These are phyloP conservation scores for Podospora sp. DNA, from an alignment of 495 filamentous ascomycete genomes.

Conservation along the genomic window DNA sequence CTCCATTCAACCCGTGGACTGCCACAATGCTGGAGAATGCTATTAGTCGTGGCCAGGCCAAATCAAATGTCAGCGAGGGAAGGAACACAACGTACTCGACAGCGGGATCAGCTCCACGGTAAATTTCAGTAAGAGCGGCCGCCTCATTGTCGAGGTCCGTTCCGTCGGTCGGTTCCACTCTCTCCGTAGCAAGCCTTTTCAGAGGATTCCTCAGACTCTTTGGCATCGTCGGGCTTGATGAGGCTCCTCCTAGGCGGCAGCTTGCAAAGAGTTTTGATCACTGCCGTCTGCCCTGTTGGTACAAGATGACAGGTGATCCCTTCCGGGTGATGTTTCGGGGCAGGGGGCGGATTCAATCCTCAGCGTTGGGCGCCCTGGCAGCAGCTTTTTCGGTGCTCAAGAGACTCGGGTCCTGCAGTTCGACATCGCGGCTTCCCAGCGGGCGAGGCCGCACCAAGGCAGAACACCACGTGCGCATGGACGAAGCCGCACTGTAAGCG, in stretches of 20 bases:
- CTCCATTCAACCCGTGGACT: constrained; percentile 12
- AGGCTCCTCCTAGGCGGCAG: too few species aligned
- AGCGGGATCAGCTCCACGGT: constrained; percentile 6
- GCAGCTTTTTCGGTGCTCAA: too few species aligned
- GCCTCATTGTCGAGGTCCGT: background rate
- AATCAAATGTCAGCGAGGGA: background rate
- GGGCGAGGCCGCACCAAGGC: background rate
- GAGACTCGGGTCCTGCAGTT: too few species aligned
- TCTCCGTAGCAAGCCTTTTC: constrained; percentile 11
- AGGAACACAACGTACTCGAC: background rate
- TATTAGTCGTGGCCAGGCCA: background rate
- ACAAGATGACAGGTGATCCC: too few species aligned
- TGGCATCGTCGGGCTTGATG: background rate
- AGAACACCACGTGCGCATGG: constrained; percentile 2
- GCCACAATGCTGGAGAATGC: constrained; percentile 5
- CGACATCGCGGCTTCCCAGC: background rate
- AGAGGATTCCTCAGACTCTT: background rate
- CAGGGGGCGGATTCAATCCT: too few species aligned
- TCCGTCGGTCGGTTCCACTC: background rate
- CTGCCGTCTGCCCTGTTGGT: too few species aligned
- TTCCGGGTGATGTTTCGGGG: too few species aligned
- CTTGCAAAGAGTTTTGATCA: background rate
- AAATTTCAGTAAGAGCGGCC: constrained; percentile 14
- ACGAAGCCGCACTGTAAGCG: constrained; percentile 8
- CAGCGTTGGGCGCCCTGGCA: too few species aligned